phyloP scores from a whole-genome alignment of 2,329 filamentous ascomycete species.

The Penicillium sp. region DNA sequence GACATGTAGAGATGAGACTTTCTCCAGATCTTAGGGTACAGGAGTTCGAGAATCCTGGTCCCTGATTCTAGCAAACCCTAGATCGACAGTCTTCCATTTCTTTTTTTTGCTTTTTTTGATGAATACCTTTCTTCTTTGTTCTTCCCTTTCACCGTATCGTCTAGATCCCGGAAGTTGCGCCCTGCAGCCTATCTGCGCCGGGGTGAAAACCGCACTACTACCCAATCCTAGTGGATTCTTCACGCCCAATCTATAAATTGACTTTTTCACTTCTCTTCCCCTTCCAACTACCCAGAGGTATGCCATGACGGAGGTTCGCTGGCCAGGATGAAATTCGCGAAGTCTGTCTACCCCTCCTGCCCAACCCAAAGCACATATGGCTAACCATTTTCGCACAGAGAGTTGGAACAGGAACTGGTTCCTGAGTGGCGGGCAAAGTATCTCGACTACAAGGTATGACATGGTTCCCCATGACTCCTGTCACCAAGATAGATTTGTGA shows the following conservation, averaged over 20 bases:
- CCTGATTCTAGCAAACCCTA: not conserved
- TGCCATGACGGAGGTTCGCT: slow-evolving; percentile 19
- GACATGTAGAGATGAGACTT: not conserved
- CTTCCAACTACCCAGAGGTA: slow-evolving; percentile 3
- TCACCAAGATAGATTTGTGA: not conserved
- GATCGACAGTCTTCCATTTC: not conserved
- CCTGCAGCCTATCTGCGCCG: not conserved
- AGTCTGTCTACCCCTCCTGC: slow-evolving; percentile 43
- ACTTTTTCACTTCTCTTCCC: not conserved
- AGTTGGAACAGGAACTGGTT: slow-evolving; percentile 83
- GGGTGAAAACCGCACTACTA: not conserved
- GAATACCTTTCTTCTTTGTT: not conserved
- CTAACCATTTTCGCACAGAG: slow-evolving; percentile 45
- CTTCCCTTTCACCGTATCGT: not conserved
- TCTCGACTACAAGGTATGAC: slow-evolving; percentile 79
- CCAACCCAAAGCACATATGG: slow-evolving; percentile 20
- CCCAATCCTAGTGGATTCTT: not conserved
- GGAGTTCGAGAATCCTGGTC: not conserved
- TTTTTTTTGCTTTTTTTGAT: not conserved
- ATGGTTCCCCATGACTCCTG: slow-evolving; percentile 3
- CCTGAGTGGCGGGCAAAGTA: slow-evolving; percentile 96
- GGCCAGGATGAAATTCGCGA: slow-evolving; percentile 61
- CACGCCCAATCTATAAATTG: not conserved
- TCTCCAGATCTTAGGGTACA: not conserved
- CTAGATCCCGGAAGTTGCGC: not conserved